These are phyloP conservation scores for Plasmodium cynomolgi DNA, from an alignment of 169 alveolate species.

Conservation along the genomic window DNA sequence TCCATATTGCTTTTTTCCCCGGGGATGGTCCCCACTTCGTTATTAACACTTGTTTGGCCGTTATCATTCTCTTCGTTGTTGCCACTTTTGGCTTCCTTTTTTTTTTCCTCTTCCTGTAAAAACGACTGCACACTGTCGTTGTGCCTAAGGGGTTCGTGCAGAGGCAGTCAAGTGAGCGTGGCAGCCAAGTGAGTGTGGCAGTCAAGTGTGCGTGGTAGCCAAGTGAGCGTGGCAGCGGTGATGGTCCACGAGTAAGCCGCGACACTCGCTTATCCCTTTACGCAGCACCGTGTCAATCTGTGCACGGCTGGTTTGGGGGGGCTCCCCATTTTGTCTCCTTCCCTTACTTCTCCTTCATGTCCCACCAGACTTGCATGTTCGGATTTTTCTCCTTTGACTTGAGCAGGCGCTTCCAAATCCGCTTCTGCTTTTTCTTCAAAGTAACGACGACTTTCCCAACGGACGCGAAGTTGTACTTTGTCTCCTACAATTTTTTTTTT, in stretches of 20 bases:
- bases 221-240: background rate
- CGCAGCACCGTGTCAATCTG: background rate
- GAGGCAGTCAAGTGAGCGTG: background rate
- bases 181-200: background rate
- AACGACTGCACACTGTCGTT: constrained; percentile 34
- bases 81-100: background rate
- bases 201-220: background rate
- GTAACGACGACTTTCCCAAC: constrained; percentile 90
- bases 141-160: constrained; percentile 8
- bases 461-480: constrained; percentile 90
- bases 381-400: constrained; percentile 87
- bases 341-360: constrained; percentile 92
- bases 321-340: constrained; percentile 55
- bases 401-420: constrained; percentile 88
- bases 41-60: background rate
- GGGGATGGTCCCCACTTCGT: background rate
- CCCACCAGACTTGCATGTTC: constrained; percentile 95
- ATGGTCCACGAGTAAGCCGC: background rate
- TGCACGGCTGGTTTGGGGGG: background rate
- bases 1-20: background rate
- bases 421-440: constrained; percentile 83
- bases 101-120: constrained; percentile 41
- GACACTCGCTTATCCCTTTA: background rate
- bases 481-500: constrained; percentile 57
- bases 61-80: background rate